Base-by-base conservation (phyloP, 208 protist species). In the Leishmania turanica region DNA sequence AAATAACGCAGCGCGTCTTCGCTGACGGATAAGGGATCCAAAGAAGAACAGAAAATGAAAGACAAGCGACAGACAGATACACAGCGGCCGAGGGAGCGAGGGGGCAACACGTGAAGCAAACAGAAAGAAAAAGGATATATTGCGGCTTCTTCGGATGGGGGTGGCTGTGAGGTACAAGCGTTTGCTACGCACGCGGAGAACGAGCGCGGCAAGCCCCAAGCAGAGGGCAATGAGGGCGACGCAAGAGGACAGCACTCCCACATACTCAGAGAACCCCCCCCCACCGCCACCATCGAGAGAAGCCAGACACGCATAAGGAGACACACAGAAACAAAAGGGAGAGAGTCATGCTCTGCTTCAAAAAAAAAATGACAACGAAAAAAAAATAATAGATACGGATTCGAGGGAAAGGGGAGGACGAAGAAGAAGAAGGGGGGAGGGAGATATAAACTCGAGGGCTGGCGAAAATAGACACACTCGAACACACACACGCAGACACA, bases 61-160 rank as follows among this genome's bases (percentile, higher is more conserved):
- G 11, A 5, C 69, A 15, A 53, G 69, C 8, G 42, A 21, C 40
- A 11, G 4, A 51, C 19, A 37, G 17, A 71, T 6, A n/a, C 19
- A n/a, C 15, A 7, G 31, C 17, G 74, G 64, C 47, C 47, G 27
- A 37, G 51, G 11, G 31, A 64, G 53, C 2, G 4, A 8, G 15
- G 2, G 51, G 27, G 24, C 64, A 40, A 4, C 9, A 74, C 7
- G 68, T 31, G 68, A 47, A 34, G 45, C 24, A 15, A 56, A 56
- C 24, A 58, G 8, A 72, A 73, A 74, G 73, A 56, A 56, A 74
- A 70, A 54, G 69, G 9, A 72, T 47, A 74, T 64, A 76, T 7
- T 24, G 27, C 34, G 64, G 15, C 64, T 19, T 69, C 37, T 24
- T 42, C 64, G 15, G 37, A 69, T 42, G 64, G 4, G 21, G 2